Base-by-base conservation (phyloP, 2,329 filamentous ascomycete species). In the Grosmannia serpens region DNA sequence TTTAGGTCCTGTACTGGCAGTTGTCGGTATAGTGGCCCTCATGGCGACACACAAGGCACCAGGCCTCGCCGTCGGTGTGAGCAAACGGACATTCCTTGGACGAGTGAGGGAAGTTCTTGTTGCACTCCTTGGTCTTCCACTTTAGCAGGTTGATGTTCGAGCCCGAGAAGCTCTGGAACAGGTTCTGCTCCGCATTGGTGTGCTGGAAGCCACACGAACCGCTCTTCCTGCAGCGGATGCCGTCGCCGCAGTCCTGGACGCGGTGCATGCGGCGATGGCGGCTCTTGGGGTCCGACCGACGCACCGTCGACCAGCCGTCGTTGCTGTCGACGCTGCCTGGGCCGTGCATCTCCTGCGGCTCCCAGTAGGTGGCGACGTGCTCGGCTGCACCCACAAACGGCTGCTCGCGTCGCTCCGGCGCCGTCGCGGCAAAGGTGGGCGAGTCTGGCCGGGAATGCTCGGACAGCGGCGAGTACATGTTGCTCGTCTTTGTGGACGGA, bases 181-280 rank as follows among this genome's bases (percentile, higher is more conserved):
- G 24, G 24, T 31, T 33, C 7, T n/a, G 55, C 53, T 58, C 53
- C 35, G 53, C 24, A n/a, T 56, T 38, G 6, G 52, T 58, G 53
- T 60, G 59, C 24, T 35, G 29, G 38, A n/a, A 51, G 20, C 46
- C 46, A 17, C 59, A 61, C 13, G 54, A 31, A 33, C 57, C 57
- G 20, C 35, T 15, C 41, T 59, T 57, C 22, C 46, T 29, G 57
- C 59, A 59, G 27, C 46, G 57, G 44, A 59, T 38, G 22, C 35
- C 17, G 4, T 26, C 11, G 3, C 6, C 11, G n/a, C 51, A 53
- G 6, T 9, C 20, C 31, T 53, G 31, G 29, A 9, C 26, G n/a
- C 13, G 31, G 9, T 26, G 20, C 13, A n/a, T 17, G n/a, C 31
- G n/a, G 20, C 31, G 51, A 17, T 26, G 31, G 2, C 10, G 11